Evolutionary conservation across 257 asterid species (phyloP), one percentile per base, ranked within the genome.

Genomic region (Nemophila menziesii): DNA sequence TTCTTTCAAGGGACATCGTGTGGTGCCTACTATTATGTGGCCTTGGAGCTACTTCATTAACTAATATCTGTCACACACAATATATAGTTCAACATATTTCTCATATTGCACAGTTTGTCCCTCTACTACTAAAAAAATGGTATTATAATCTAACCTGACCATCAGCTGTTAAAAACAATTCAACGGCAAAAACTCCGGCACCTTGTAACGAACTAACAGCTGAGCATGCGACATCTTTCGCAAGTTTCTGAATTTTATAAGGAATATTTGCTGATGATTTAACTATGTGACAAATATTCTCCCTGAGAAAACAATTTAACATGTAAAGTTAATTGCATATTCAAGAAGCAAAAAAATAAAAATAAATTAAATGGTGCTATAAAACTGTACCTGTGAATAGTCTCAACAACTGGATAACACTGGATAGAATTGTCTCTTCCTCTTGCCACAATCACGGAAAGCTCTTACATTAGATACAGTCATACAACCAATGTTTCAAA

Each of bases 1-100:
- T n/a, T n/a, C n/a, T n/a, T n/a, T n/a, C n/a, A n/a, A n/a, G n/a
- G n/a, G n/a, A n/a, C n/a, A 85, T 90, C 6, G 96, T 81, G 33
- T 90, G 99, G 52, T 90, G 94, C 41, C 99, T 94, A 58, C 98
- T 90, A 46, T 90, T 90, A 55, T 90, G 99, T 67, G 99, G 99
- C 65, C 99, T 71, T 5, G 99, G 99, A 26, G 96, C 99, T 58
- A 90, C 94, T 75, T 90, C 96, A 62, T 90, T 85, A 26, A 90
- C 68, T 45, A 90, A 77, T 62, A 90, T 69, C 94, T 90, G 71
- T n/a, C n/a, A n/a, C n/a, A n/a, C n/a, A 24, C 33, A 24, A 4
- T 24, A 24, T 24, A 24, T 4, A 24, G 33, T 4, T 24, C 9
- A n/a, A 9, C 33, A 29, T 13, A 29, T 29, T 13, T 29, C 7